These are phyloP conservation scores for Onygenales sp. DNA, from an alignment of 2,329 filamentous ascomycete species.

Conservation along the genomic window DNA sequence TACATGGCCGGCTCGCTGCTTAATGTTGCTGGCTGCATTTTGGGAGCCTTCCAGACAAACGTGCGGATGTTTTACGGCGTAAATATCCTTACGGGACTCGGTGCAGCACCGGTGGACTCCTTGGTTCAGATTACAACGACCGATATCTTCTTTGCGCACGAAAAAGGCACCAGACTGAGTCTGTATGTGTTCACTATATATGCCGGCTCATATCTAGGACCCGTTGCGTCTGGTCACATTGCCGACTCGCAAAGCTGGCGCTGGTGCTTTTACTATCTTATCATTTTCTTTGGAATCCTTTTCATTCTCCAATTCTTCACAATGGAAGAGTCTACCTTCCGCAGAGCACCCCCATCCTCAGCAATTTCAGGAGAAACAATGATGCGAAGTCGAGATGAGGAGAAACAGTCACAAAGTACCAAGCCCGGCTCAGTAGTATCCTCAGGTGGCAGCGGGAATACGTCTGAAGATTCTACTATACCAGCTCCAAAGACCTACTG, in stretches of 20 bases:
- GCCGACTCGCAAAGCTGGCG: slow-evolving; percentile 38
- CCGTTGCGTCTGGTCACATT: slow-evolving; percentile 20
- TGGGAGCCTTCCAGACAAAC: slow-evolving; percentile 7
- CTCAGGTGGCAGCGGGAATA: background rate
- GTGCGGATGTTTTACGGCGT: slow-evolving; percentile 6
- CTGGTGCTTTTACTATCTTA: slow-evolving; percentile 42
- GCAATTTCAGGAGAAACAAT: slow-evolving; percentile 2
- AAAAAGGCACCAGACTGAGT: slow-evolving; percentile 34
- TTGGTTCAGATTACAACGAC: slow-evolving; percentile 39
- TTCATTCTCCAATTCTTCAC: slow-evolving; percentile 47
- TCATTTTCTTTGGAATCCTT: slow-evolving; percentile 30
- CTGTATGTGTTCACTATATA: slow-evolving; percentile 38
- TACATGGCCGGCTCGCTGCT: slow-evolving; percentile 9
- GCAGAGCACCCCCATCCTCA: slow-evolving; percentile 17
- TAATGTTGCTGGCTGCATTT: slow-evolving; percentile 7
- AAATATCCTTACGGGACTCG: slow-evolving; percentile 19
- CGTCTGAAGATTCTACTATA: background rate
- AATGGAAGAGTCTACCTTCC: slow-evolving; percentile 53
- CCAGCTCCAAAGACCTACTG: slow-evolving; percentile 33
- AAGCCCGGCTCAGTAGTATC: slow-evolving; percentile 1
- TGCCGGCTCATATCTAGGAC: slow-evolving; percentile 37
- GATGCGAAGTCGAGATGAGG: background rate
- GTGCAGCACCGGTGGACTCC: slow-evolving; percentile 40
- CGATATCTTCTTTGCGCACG: slow-evolving; percentile 38
- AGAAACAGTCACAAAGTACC: slow-evolving; percentile 2